Evolutionary conservation across 306 rosid species (phyloP).

Genomic region (Prunus armeniaca): DNA sequence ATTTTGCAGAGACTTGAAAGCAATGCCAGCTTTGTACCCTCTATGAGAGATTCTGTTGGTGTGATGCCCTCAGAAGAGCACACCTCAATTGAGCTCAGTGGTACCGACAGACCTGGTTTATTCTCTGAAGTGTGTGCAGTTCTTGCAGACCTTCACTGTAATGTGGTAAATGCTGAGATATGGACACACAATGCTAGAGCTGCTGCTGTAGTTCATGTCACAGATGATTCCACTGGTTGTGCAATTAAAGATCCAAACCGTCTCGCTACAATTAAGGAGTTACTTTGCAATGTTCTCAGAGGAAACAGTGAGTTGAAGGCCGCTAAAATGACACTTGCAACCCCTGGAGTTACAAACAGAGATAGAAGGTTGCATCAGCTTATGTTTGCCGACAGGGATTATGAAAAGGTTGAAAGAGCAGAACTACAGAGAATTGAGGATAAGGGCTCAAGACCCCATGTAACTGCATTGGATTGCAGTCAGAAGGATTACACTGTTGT

Average conservation of each 20-base stretch:
- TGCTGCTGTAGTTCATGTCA: constrained; percentile 90
- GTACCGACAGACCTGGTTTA: constrained; percentile 91
- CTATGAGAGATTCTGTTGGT: constrained; percentile 80
- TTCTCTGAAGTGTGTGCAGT: constrained; percentile 94
- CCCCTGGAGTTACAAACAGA: constrained; percentile 71
- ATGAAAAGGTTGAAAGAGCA: constrained; percentile 57
- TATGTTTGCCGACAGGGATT: constrained; percentile 94
- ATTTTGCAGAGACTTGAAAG: constrained; percentile 79
- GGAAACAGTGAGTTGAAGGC: constrained; percentile 67
- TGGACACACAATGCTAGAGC: constrained; percentile 97
- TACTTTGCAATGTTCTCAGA: constrained; percentile 75
- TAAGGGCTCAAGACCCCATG: constrained; percentile 56
- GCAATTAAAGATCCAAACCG: constrained; percentile 67
- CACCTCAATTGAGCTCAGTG: constrained; percentile 87
- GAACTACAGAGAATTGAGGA: constrained; percentile 39
- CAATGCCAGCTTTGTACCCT: constrained; percentile 63
- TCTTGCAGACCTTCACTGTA: constrained; percentile 84
- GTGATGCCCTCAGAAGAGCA: constrained; percentile 86
- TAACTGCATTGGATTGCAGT: constrained; percentile 62
- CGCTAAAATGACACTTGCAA: constrained; percentile 69
- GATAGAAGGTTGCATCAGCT: constrained; percentile 92
- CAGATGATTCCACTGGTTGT: constrained; percentile 60
- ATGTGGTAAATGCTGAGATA: constrained; percentile 81
- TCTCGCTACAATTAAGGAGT: constrained; percentile 63
- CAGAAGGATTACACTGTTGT: constrained; percentile 83